Percentiles rank a stretch among this genome's conserved stretches.
phyloP scores from a whole-genome alignment of 805 yeast genomes.

The Spathaspora girioi region DNA sequence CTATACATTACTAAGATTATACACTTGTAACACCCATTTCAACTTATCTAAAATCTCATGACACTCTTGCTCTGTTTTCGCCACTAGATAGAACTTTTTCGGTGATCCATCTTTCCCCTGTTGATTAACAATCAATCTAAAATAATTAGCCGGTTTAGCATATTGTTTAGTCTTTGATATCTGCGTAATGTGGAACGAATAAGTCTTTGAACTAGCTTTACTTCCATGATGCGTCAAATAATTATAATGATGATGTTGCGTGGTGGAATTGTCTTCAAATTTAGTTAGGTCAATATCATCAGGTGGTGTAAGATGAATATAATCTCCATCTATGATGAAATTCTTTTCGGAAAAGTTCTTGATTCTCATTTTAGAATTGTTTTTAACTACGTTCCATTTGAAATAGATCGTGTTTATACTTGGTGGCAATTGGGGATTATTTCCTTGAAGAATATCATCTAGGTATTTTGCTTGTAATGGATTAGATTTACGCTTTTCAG shows the following conservation, averaged over 20 bases:
- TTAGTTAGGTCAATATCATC: slow-evolving; percentile 51
- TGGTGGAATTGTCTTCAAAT: neutral
- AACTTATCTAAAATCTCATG: slow-evolving; percentile 75
- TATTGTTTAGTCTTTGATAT: slow-evolving; percentile 74
- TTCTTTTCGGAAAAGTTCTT: slow-evolving; percentile 65
- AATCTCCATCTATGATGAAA: slow-evolving; percentile 93
- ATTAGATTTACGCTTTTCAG: neutral
- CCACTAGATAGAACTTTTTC: slow-evolving; percentile 86
- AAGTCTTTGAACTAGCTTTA: slow-evolving; percentile 68
- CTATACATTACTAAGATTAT: slow-evolving; percentile 28
- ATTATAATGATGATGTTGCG: slow-evolving; percentile 33
- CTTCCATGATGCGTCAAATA: slow-evolving; percentile 39
- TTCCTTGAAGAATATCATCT: slow-evolving; percentile 27
- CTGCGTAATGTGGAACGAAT: slow-evolving; percentile 81
- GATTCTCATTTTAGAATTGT: slow-evolving; percentile 78
- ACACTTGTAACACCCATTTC: slow-evolving; percentile 52
- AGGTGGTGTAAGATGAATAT: slow-evolving; percentile 82
- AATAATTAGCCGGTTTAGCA: slow-evolving; percentile 65
- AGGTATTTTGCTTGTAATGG: slow-evolving; percentile 15
- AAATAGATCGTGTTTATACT: slow-evolving; percentile 58
- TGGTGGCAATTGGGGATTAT: slow-evolving; percentile 27
- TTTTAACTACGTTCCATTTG: slow-evolving; percentile 84
- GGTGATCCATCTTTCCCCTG: slow-evolving; percentile 38
- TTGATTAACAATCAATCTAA: slow-evolving; percentile 67
- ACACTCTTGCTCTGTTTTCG: slow-evolving; percentile 56